These are phyloP conservation scores for Coprinellus micaceus DNA, from an alignment of 768 basidiomycete genomes.

Conservation along the genomic window DNA sequence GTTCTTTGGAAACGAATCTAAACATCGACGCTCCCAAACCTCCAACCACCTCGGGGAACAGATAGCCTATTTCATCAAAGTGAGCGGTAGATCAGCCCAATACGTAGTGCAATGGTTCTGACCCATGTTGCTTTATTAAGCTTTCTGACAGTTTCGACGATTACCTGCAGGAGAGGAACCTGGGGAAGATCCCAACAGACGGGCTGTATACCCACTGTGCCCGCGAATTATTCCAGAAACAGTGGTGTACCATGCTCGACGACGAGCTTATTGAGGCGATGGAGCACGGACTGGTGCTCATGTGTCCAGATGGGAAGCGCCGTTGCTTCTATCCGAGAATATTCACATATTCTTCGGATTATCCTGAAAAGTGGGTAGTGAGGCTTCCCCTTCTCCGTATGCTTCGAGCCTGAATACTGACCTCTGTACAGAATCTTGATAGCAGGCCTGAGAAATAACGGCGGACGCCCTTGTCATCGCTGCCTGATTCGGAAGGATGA, in stretches of 20 bases:
- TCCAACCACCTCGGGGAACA: conserved; percentile 30
- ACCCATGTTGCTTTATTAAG: conserved; percentile 1
- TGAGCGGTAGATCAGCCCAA: conserved; percentile 1
- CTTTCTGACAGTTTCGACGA: conserved; percentile 22
- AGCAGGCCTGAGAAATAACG: conserved; percentile 10
- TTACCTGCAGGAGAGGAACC: conserved; percentile 1
- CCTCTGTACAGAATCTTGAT: not conserved
- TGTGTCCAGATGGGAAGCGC: conserved; percentile 28
- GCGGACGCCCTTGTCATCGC: conserved; percentile 10
- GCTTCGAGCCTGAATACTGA: not conserved
- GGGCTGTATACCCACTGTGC: conserved; percentile 28
- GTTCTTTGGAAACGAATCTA: conserved; percentile 27
- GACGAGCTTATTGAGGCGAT: conserved; percentile 30
- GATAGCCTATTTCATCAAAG: conserved; percentile 38
- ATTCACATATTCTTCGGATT: conserved; percentile 37
- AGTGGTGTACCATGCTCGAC: conserved; percentile 30
- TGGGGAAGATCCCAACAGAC: conserved; percentile 15
- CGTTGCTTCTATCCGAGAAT: conserved; percentile 30
- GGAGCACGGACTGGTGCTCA: conserved; percentile 28
- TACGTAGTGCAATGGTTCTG: no score
- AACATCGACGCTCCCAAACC: conserved; percentile 31
- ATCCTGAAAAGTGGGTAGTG: conserved; percentile 35
- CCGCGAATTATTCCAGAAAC: conserved; percentile 29
- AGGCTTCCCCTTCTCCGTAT: no score
- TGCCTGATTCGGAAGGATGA: conserved; percentile 7